These are phyloP conservation scores for Theileria luwenshuni DNA, from an alignment of 169 alveolate species.

Conservation along the genomic window DNA sequence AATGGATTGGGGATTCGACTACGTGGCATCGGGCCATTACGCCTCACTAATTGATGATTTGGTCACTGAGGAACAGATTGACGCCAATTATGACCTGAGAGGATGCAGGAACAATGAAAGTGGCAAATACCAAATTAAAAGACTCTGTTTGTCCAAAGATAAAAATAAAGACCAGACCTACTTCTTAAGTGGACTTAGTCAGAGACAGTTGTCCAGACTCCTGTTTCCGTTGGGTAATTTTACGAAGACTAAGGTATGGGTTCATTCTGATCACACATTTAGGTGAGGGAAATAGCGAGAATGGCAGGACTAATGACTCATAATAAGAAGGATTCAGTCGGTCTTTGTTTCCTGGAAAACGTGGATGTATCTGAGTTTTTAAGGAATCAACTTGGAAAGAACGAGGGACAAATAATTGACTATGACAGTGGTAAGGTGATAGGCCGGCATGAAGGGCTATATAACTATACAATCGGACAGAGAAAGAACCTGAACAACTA, in stretches of 20 bases:
- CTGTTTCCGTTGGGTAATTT: conserved; percentile 69
- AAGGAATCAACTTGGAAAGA: conserved; percentile 47
- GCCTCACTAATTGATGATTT: conserved; percentile 54
- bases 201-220: conserved; percentile 53
- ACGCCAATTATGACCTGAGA: background rate
- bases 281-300: conserved; percentile 73
- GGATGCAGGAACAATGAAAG: background rate
- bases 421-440: conserved; percentile 48
- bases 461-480: conserved; percentile 76
- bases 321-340: conserved; percentile 73
- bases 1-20: conserved; percentile 50
- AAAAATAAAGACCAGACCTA: conserved; percentile 74
- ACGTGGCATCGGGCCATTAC: conserved; percentile 79
- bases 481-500: conserved; percentile 67
- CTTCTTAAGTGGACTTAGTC: conserved; percentile 67
- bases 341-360: conserved; percentile 76
- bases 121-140: conserved; percentile 18
- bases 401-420: conserved; percentile 73
- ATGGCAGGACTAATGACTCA: conserved; percentile 53
- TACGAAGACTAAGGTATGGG: conserved; percentile 21
- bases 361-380: conserved; percentile 61
- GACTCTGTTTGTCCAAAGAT: conserved; percentile 42
- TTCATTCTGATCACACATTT: background rate
- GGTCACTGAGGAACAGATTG: conserved; percentile 9
- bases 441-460: conserved; percentile 75